Evolutionary conservation across 345 rosid species (phyloP).

Genomic region (Tarenaya hassleriana): DNA sequence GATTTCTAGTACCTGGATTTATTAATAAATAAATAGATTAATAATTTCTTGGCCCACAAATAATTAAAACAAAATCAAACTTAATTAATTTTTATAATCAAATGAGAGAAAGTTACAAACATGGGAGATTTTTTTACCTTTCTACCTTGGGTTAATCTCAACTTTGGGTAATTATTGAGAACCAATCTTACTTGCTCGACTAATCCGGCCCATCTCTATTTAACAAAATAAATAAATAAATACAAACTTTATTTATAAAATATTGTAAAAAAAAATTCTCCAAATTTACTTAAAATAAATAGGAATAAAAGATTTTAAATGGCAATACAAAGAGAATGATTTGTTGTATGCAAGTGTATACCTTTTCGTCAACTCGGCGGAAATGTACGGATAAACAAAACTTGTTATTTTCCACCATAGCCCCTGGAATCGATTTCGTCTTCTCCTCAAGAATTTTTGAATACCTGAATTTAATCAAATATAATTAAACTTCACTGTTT

Average conservation of each 20-base stretch:
- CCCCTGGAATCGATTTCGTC: slow-evolving; percentile 69
- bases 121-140: slow-evolving; percentile 67
- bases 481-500: slow-evolving; percentile 2
- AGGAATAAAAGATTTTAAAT: not conserved
- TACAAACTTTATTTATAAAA: not conserved
- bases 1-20: slow-evolving; percentile 67
- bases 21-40: slow-evolving; percentile 10
- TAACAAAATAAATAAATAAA: not conserved
- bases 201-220: slow-evolving; percentile 63
- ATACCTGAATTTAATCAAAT: slow-evolving; percentile 35
- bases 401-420: slow-evolving; percentile 84
- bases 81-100: not conserved
- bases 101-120: not conserved
- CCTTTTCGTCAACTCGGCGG: slow-evolving; percentile 89
- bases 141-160: slow-evolving; percentile 66
- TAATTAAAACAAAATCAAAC: not conserved
- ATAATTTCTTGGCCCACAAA: not conserved
- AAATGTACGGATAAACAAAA: slow-evolving; percentile 92
- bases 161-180: slow-evolving; percentile 58
- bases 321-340: no score
- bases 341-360: slow-evolving; percentile 21
- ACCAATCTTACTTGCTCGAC: slow-evolving; percentile 60
- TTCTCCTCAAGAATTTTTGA: slow-evolving; percentile 45
- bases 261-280: no score
- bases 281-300: not conserved